Conservation (phyloP, 1,284 basidiomycete genomes). For the Pseudozyma flocculosa region DNA sequence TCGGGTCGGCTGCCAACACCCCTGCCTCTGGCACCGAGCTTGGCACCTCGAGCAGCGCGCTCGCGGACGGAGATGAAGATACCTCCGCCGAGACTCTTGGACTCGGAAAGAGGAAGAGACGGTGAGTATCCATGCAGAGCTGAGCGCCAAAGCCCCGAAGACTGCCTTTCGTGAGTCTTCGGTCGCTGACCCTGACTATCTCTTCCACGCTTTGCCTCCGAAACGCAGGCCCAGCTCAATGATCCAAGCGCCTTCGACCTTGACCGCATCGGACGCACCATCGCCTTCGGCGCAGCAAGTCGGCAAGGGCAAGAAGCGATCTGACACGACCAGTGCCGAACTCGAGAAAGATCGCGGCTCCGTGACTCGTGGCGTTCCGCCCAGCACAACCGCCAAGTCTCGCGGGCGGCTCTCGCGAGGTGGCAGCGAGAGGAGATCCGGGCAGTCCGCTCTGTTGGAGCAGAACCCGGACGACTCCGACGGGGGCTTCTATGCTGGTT, state of each 20-base stretch:
- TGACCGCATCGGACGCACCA: background rate
- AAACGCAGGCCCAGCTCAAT: constrained; percentile 2
- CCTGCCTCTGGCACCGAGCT: background rate
- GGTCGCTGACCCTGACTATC: too few relatives aligned
- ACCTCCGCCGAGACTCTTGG: background rate
- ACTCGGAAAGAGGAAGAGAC: constrained; percentile 4
- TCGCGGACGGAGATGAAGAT: background rate
- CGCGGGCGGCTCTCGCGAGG: background rate
- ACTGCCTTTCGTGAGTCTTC: too few relatives aligned
- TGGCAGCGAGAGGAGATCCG: background rate
- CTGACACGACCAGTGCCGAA: background rate
- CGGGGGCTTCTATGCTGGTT: background rate
- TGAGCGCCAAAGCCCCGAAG: too few relatives aligned
- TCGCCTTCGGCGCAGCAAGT: background rate
- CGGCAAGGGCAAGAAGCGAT: background rate
- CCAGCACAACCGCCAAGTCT: background rate
- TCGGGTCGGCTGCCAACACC: background rate
- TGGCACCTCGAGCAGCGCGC: too few relatives aligned
- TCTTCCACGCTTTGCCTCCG: background rate
- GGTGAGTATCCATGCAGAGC: too few relatives aligned
- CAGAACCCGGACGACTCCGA: background rate
- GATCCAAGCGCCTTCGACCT: background rate
- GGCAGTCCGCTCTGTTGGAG: background rate
- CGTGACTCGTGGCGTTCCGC: too few relatives aligned
- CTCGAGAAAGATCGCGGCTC: background rate